A percentile compares a stretch with the other conserved stretches of the same genome.
Conservation (phyloP, 768 basidiomycete species). For the Cyathus striatus region DNA sequence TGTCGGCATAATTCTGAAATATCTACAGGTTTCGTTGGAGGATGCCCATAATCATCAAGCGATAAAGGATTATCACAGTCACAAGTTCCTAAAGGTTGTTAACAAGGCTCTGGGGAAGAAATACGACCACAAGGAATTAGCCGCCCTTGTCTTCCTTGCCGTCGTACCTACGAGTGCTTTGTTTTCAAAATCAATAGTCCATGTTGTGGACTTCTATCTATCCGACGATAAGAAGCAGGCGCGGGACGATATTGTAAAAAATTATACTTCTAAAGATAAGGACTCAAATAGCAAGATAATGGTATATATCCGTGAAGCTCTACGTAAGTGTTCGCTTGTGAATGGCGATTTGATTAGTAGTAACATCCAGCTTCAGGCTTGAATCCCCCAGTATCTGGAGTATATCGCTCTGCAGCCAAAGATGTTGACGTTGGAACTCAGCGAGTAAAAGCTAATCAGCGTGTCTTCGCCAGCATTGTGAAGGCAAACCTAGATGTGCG, state of each 20-base stretch:
- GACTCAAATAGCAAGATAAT: constrained; percentile 26
- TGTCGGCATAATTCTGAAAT: background rate
- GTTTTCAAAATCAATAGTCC: constrained; percentile 51
- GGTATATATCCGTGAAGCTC: constrained; percentile 40
- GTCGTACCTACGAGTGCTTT: constrained; percentile 49
- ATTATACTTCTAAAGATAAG: constrained; percentile 20
- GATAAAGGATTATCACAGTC: constrained; percentile 16
- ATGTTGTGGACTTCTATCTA: constrained; percentile 59
- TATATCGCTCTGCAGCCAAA: constrained; percentile 30
- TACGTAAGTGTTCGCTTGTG: constrained; percentile 26
- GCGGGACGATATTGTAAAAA: constrained; percentile 32
- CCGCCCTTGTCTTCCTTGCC: constrained; percentile 46
- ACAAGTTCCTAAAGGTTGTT: constrained; percentile 26
- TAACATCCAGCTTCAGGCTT: constrained; percentile 16
- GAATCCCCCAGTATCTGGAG: constrained; percentile 31
- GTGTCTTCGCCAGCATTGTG: constrained; percentile 28
- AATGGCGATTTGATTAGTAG: background rate
- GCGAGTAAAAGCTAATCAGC: constrained; percentile 22
- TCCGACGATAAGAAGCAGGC: constrained; percentile 26
- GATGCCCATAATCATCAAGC: constrained; percentile 10
- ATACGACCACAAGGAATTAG: constrained; percentile 25
- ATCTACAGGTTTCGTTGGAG: constrained; percentile 4
- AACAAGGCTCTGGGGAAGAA: constrained; percentile 13
- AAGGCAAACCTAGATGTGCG: constrained; percentile 38
- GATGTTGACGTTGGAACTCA: constrained; percentile 18